Percentiles rank a stretch among this genome's conserved stretches.
Conservation (phyloP, 2,329 filamentous ascomycete genomes). For the Verticillium isaacii region DNA sequence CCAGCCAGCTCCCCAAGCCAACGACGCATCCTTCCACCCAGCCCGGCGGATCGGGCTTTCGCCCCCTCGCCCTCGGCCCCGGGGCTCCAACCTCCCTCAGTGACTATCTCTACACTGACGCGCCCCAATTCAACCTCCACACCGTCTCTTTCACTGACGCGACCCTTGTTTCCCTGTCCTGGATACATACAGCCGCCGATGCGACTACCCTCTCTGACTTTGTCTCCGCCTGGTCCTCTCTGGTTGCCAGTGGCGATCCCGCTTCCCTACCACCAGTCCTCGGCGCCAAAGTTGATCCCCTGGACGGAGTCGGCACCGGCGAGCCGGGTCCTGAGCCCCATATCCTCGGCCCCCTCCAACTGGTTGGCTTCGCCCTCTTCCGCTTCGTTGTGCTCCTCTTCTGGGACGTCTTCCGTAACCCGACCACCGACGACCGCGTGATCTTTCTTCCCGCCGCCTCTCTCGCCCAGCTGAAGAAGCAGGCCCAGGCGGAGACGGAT, state of each 20-base stretch:
- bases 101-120: slow-evolving; percentile 35
- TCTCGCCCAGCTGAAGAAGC: slow-evolving; percentile 21
- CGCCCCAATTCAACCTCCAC: slow-evolving; percentile 42
- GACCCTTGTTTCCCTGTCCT: slow-evolving; percentile 40
- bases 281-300: slow-evolving; percentile 27
- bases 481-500: slow-evolving; percentile 12
- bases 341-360: slow-evolving; percentile 6
- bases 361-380: slow-evolving; percentile 19
- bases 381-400: slow-evolving; percentile 25
- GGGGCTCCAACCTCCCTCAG: slow-evolving; percentile 19
- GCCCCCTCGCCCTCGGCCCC: slow-evolving; percentile 9
- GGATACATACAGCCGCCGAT: slow-evolving; percentile 43
- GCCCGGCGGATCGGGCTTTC: slow-evolving; percentile 5
- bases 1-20: slow-evolving; percentile 25
- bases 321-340: background rate
- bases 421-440: slow-evolving; percentile 23
- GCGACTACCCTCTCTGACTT: slow-evolving; percentile 34
- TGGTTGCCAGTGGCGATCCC: slow-evolving; percentile 34
- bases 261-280: slow-evolving; percentile 29
- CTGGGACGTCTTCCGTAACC: slow-evolving; percentile 23
- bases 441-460: slow-evolving; percentile 29
- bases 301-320: slow-evolving; percentile 12
- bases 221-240: slow-evolving; percentile 38
- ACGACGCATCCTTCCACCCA: slow-evolving; percentile 8
- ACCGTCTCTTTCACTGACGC: slow-evolving; percentile 43